Percentiles rank a stretch among this genome's conserved stretches.
phyloP scores from a whole-genome alignment of 805 yeast genomes.

The Yamadazyma tumulicola region DNA sequence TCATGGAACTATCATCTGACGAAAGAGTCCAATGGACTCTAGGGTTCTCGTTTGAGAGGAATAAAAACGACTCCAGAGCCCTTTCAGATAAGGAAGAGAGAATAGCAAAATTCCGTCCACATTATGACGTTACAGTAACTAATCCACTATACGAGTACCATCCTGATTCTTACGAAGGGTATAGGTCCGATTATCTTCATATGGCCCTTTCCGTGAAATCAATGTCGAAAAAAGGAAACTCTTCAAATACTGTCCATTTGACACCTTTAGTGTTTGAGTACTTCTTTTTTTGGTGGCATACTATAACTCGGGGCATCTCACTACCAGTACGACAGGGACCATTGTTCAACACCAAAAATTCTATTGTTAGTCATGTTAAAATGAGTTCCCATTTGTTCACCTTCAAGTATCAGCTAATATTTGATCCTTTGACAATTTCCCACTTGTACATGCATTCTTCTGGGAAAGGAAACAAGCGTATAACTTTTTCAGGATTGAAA shows the following conservation, averaged over 20 bases:
- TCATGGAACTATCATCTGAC: slow-evolving; percentile 52
- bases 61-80: slow-evolving; percentile 28
- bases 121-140: slow-evolving; percentile 58
- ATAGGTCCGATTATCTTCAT: slow-evolving; percentile 80
- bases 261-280: slow-evolving; percentile 38
- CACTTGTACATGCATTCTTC: slow-evolving; percentile 32
- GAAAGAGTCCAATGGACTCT: slow-evolving; percentile 75
- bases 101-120: slow-evolving; percentile 50
- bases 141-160: slow-evolving; percentile 57
- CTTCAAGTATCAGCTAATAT: slow-evolving; percentile 36
- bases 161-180: slow-evolving; percentile 75
- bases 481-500: slow-evolving; percentile 38
- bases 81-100: slow-evolving; percentile 41
- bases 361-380: slow-evolving; percentile 24
- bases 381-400: slow-evolving; percentile 40
- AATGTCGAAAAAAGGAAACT: slow-evolving; percentile 24
- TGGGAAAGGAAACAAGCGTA: slow-evolving; percentile 19
- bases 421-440: slow-evolving; percentile 38
- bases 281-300: slow-evolving; percentile 43
- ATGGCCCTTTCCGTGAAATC: slow-evolving; percentile 38
- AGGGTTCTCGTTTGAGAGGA: slow-evolving; percentile 72
- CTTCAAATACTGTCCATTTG: slow-evolving; percentile 33
- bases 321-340: slow-evolving; percentile 36
- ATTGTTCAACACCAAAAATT: slow-evolving; percentile 20
- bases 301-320: slow-evolving; percentile 27